Percentiles rank a stretch among this genome's conserved stretches.
Conservation (phyloP, 257 asterid genomes). For the Solanum pinnatisectum region DNA sequence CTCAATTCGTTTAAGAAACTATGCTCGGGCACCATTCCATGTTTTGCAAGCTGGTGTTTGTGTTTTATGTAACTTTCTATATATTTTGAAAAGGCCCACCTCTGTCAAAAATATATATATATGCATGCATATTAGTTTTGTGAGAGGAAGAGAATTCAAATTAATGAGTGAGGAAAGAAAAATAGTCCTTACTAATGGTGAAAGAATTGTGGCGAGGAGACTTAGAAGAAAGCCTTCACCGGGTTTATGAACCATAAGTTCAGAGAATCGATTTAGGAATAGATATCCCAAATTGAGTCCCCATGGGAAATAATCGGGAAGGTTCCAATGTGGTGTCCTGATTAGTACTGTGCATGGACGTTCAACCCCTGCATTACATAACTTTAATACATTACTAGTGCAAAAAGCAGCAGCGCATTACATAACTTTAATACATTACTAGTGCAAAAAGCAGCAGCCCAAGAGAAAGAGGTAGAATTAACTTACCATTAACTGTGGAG, state of each 20-base stretch:
- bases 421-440: not conserved
- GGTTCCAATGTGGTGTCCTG: constrained; percentile 37
- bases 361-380: constrained; percentile 19
- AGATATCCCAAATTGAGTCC: constrained; percentile 27
- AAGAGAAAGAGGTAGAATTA: not conserved
- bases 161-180: not conserved
- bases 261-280: constrained; percentile 33
- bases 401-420: not conserved
- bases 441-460: not conserved
- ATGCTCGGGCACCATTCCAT: constrained; percentile 37
- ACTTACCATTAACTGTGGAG: constrained; percentile 22
- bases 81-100: constrained; percentile 38
- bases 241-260: constrained; percentile 41
- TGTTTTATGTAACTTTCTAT: constrained; percentile 24
- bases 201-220: constrained; percentile 32
- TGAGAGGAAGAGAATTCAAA: not conserved
- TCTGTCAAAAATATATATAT: constrained; percentile 4
- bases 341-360: constrained; percentile 38
- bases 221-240: constrained; percentile 24
- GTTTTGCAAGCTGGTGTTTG: constrained; percentile 21
- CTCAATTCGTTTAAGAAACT: constrained; percentile 26
- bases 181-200: constrained; percentile 33
- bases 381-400: not conserved
- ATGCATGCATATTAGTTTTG: not conserved
- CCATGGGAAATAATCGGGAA: constrained; percentile 38